Percentiles rank a stretch among this genome's conserved stretches.
phyloP scores from a whole-genome alignment of 139 green algal species.

The Closterium sp. region DNA sequence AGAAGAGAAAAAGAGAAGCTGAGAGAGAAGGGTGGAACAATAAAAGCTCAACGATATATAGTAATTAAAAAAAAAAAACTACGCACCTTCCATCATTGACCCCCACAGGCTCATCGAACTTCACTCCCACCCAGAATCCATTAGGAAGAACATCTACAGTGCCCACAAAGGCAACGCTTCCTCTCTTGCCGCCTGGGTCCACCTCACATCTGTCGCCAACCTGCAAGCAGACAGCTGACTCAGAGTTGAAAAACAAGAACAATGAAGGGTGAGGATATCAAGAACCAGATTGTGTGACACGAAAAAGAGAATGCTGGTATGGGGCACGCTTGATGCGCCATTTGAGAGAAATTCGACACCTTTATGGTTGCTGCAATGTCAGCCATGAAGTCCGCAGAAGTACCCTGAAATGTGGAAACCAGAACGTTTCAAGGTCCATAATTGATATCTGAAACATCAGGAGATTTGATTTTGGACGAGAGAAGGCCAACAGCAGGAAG shows the following conservation, averaged over 20 bases:
- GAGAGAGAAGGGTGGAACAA: background rate
- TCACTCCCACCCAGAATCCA: slow-evolving; percentile 88
- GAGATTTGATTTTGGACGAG: background rate
- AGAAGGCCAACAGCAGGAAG: background rate
- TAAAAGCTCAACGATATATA: no score
- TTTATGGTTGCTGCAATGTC: slow-evolving; percentile 16
- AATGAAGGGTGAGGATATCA: background rate
- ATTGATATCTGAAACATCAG: background rate
- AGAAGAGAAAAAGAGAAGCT: background rate
- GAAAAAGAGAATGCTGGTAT: background rate
- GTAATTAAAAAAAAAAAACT: slow-evolving; percentile 5
- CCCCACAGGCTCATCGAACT: slow-evolving; percentile 95
- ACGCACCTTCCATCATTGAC: slow-evolving; percentile 86
- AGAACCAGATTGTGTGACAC: background rate
- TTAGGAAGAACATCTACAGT: slow-evolving; percentile 63
- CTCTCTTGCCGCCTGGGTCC: slow-evolving; percentile 83
- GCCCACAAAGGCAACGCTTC: slow-evolving; percentile 75
- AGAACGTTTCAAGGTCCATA: background rate
- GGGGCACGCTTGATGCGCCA: background rate
- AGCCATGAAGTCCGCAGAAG: slow-evolving; percentile 17
- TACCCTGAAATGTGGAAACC: background rate
- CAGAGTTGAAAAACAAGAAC: background rate
- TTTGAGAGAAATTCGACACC: background rate
- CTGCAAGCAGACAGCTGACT: slow-evolving; percentile 24
- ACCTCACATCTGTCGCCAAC: slow-evolving; percentile 83